phyloP scores from a whole-genome alignment of 805 yeast genomes.

The Hermanozyma aechmeae region DNA sequence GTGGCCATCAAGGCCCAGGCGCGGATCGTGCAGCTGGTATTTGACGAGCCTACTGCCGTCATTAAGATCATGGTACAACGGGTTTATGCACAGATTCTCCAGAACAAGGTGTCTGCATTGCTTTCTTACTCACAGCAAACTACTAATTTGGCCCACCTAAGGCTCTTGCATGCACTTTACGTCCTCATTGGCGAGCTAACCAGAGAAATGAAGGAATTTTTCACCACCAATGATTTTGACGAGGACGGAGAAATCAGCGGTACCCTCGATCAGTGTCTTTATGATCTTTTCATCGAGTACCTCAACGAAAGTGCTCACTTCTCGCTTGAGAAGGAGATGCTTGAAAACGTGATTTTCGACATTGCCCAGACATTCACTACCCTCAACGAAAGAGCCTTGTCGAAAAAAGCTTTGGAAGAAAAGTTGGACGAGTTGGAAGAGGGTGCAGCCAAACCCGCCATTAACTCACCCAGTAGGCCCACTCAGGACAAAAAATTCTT shows the following conservation, averaged over 20 bases:
- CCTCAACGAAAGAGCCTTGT: slow-evolving; percentile 20
- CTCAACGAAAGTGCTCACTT: slow-evolving; percentile 62
- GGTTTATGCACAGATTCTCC: slow-evolving; percentile 63
- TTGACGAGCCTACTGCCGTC: slow-evolving; percentile 61
- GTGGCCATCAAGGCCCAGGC: slow-evolving; percentile 64
- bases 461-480: slow-evolving; percentile 2
- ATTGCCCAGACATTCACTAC: slow-evolving; percentile 37
- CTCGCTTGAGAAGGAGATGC: slow-evolving; percentile 56
- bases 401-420: not conserved
- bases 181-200: slow-evolving; percentile 50
- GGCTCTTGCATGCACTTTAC: slow-evolving; percentile 65
- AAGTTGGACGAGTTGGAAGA: not conserved
- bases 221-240: slow-evolving; percentile 38
- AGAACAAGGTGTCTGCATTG: slow-evolving; percentile 45
- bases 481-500: slow-evolving; percentile 15
- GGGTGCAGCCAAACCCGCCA: not conserved
- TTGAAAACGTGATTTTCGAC: slow-evolving; percentile 44
- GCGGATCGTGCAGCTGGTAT: slow-evolving; percentile 62
- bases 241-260: slow-evolving; percentile 33
- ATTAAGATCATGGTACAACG: slow-evolving; percentile 64
- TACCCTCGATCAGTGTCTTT: slow-evolving; percentile 60
- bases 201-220: slow-evolving; percentile 53
- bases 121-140: slow-evolving; percentile 54
- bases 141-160: slow-evolving; percentile 62
- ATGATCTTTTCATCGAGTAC: slow-evolving; percentile 67